These are phyloP conservation scores for Ligustrum vulgare DNA, from an alignment of 257 asterid genomes.

Conservation along the genomic window DNA sequence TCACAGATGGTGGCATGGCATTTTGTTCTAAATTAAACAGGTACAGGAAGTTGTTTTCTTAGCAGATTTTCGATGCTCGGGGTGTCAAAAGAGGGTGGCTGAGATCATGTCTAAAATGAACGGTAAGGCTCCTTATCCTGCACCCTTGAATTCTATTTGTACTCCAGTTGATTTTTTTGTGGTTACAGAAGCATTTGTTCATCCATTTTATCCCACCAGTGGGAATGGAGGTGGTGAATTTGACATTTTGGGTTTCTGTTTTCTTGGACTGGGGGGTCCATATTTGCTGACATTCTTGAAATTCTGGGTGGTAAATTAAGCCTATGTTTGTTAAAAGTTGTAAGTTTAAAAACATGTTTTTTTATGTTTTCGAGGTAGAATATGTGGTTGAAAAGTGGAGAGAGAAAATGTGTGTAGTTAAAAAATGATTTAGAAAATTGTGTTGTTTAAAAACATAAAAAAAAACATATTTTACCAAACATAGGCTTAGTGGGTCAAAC, in stretches of 20 bases:
- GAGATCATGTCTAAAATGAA: conserved; percentile 70
- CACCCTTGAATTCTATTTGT: not conserved
- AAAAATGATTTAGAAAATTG: no score
- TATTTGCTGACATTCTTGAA: not conserved
- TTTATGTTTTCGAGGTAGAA: no score
- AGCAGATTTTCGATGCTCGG: conserved; percentile 73
- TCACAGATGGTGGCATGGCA: not conserved
- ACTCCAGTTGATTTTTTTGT: not conserved
- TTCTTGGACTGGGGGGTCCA: conserved; percentile 18
- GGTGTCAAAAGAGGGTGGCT: conserved; percentile 78
- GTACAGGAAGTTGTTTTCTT: conserved; percentile 86
- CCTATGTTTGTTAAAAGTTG: no score
- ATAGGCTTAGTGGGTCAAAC: conserved; percentile 20
- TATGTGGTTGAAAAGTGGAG: no score
- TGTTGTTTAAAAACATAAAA: no score
- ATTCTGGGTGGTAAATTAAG: not conserved
- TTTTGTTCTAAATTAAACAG: conserved; percentile 29
- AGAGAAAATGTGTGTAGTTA: no score
- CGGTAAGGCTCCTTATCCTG: conserved; percentile 30
- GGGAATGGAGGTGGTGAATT: not conserved
- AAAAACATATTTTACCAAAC: no score
- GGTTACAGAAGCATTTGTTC: not conserved
- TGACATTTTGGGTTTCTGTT: not conserved
- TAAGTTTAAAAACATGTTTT: no score
- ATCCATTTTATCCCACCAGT: not conserved